These are phyloP conservation scores for Aspergillus terreus DNA, from an alignment of 2,329 filamentous ascomycete genomes.

Conservation along the genomic window DNA sequence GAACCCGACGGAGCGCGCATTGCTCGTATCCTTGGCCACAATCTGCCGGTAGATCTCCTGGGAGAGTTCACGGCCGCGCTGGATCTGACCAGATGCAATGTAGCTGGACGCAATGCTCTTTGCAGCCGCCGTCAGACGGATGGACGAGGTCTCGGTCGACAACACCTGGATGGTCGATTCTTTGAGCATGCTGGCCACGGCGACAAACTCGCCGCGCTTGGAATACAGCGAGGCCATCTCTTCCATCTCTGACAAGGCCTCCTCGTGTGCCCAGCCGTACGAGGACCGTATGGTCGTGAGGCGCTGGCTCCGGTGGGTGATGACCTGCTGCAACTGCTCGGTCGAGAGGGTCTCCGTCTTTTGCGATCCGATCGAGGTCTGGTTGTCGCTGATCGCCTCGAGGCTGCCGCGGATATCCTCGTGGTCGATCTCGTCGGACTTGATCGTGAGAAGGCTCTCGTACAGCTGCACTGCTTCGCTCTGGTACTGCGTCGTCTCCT, in stretches of 20 bases:
- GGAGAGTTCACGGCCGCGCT: slow-evolving; percentile 30
- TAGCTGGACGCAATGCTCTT: slow-evolving; percentile 36
- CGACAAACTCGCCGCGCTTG: slow-evolving; percentile 30
- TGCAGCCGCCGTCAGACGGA: slow-evolving; percentile 31
- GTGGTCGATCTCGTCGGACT: slow-evolving; percentile 30
- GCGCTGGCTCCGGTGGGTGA: slow-evolving; percentile 29
- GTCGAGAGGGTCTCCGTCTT: slow-evolving; percentile 23
- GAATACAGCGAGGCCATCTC: slow-evolving; percentile 34
- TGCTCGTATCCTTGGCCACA: slow-evolving; percentile 35
- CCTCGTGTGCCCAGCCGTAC: slow-evolving; percentile 39
- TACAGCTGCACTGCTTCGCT: slow-evolving; percentile 34
- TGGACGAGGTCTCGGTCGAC: slow-evolving; percentile 27
- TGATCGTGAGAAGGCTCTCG: slow-evolving; percentile 33
- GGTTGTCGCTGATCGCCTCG: slow-evolving; percentile 38
- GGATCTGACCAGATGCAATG: slow-evolving; percentile 29
- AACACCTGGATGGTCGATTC: slow-evolving; percentile 33
- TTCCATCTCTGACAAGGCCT: slow-evolving; percentile 34
- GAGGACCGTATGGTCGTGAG: slow-evolving; percentile 26
- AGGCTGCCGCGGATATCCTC: slow-evolving; percentile 32
- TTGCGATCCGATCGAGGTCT: slow-evolving; percentile 20
- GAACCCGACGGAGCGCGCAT: slow-evolving; percentile 27
- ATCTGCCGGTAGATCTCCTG: slow-evolving; percentile 40
- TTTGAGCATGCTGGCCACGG: slow-evolving; percentile 30
- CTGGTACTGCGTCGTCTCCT: slow-evolving; percentile 36
- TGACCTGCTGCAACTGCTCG: slow-evolving; percentile 27